Evolutionary conservation across 2,329 filamentous ascomycete species (phyloP).

Genomic region (Hymenoscyphus salicellus): DNA sequence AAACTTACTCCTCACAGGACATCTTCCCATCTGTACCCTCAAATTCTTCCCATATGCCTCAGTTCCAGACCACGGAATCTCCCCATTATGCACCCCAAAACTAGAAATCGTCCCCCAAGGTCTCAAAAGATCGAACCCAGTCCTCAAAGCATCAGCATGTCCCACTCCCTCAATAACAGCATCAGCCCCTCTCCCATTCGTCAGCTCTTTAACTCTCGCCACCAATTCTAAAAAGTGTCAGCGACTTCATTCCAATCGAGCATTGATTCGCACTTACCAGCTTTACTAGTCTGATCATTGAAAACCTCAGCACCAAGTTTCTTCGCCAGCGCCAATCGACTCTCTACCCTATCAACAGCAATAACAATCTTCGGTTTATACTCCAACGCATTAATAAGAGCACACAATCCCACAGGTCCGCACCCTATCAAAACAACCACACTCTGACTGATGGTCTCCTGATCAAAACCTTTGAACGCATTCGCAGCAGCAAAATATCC

Average conservation of each 20-base stretch:
- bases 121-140: constrained; percentile 67
- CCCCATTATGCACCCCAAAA: constrained; percentile 72
- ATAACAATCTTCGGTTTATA: constrained; percentile 73
- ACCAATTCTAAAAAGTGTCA: constrained; percentile 42
- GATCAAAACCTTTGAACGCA: constrained; percentile 61
- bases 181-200: constrained; percentile 79
- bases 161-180: constrained; percentile 79
- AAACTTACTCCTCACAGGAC: constrained; percentile 65
- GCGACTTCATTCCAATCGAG: not conserved
- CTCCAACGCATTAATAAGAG: constrained; percentile 72
- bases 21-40: constrained; percentile 69
- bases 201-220: constrained; percentile 68
- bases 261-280: constrained; percentile 41
- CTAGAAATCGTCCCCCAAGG: constrained; percentile 72
- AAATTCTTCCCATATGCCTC: constrained; percentile 71
- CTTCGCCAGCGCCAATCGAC: constrained; percentile 69
- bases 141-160: constrained; percentile 63
- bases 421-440: constrained; percentile 81
- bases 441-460: constrained; percentile 58
- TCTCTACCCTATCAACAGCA: constrained; percentile 74
- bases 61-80: constrained; percentile 62
- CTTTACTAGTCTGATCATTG: constrained; percentile 68
- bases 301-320: constrained; percentile 76
- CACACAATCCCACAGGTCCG: constrained; percentile 81
- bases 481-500: constrained; percentile 81